These are phyloP conservation scores for Gracilaria domingensis DNA, from an alignment of 23 red algal species.

Conservation along the genomic window DNA sequence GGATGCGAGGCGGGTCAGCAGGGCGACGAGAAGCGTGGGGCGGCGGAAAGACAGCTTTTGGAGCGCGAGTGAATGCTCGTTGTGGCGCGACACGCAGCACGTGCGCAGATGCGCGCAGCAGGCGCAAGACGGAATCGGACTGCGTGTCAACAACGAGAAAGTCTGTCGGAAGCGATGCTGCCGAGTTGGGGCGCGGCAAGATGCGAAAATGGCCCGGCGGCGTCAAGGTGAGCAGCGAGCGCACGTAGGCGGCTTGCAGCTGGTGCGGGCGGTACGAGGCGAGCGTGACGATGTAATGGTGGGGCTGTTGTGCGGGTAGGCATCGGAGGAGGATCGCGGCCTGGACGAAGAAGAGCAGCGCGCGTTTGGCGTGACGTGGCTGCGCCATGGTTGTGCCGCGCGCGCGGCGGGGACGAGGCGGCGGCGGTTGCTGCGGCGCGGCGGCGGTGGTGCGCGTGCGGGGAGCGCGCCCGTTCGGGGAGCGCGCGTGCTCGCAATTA, in stretches of 20 bases:
- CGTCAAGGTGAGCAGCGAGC: slow-evolving; percentile 6
- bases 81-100: slow-evolving; percentile 41
- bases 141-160: slow-evolving; percentile 52
- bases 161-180: slow-evolving; percentile 58
- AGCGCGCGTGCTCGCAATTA: neutral
- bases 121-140: neutral
- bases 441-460: neutral
- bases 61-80: slow-evolving; percentile 1
- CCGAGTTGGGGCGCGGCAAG: slow-evolving; percentile 22
- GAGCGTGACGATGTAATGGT: slow-evolving; percentile 53
- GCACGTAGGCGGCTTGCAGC: slow-evolving; percentile 16
- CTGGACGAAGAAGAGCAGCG: neutral
- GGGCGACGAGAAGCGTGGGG: slow-evolving; percentile 4
- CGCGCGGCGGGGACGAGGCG: neutral
- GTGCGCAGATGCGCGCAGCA: slow-evolving; percentile 29
- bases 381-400: neutral
- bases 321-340: neutral
- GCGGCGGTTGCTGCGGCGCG: neutral
- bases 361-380: neutral
- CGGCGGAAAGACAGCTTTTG: slow-evolving; percentile 28
- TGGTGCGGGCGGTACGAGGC: slow-evolving; percentile 51
- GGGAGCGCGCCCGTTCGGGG: neutral
- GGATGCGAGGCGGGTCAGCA: slow-evolving; percentile 25
- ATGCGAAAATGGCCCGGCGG: slow-evolving; percentile 22
- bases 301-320: neutral